Percentiles rank a stretch among this genome's conserved stretches.
Evolutionary conservation across 306 rosid species (phyloP).

Genomic region (Mimosa pudica): DNA sequence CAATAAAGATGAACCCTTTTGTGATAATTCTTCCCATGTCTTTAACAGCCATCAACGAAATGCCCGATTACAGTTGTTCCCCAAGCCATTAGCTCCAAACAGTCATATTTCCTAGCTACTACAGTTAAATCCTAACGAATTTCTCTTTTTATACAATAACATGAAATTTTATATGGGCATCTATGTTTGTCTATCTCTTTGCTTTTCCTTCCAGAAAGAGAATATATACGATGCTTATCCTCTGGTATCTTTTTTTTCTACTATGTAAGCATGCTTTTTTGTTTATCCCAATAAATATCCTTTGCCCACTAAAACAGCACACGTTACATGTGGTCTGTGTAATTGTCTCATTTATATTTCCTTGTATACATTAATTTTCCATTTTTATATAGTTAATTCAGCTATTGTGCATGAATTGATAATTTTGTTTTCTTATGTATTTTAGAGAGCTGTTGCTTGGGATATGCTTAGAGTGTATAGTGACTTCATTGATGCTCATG

Average conservation of each 20-base stretch:
- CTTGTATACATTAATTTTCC: conserved; percentile 7
- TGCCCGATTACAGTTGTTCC: background rate
- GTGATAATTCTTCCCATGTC: too few relatives aligned
- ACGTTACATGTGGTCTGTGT: background rate
- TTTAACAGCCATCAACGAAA: background rate
- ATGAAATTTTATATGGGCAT: background rate
- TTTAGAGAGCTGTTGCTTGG: conserved; percentile 92
- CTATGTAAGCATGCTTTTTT: background rate
- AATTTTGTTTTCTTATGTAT: conserved; percentile 24
- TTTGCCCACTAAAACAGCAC: background rate
- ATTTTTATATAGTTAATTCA: conserved; percentile 30
- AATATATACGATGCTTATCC: background rate
- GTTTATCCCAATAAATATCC: background rate
- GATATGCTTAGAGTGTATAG: conserved; percentile 89
- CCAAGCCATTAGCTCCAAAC: background rate
- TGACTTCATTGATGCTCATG: conserved; percentile 77
- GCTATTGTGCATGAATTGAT: conserved; percentile 14
- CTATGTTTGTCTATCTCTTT: background rate
- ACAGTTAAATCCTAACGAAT: background rate
- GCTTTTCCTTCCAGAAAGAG: background rate
- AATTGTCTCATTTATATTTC: background rate
- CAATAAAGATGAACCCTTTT: too few relatives aligned
- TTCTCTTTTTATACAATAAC: background rate
- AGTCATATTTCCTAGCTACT: background rate
- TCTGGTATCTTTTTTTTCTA: background rate